Evolutionary conservation across 2,329 filamentous ascomycete genomes (phyloP), one percentile per base, ranked within the genome.

Genomic region (Phialophora chinensis): DNA sequence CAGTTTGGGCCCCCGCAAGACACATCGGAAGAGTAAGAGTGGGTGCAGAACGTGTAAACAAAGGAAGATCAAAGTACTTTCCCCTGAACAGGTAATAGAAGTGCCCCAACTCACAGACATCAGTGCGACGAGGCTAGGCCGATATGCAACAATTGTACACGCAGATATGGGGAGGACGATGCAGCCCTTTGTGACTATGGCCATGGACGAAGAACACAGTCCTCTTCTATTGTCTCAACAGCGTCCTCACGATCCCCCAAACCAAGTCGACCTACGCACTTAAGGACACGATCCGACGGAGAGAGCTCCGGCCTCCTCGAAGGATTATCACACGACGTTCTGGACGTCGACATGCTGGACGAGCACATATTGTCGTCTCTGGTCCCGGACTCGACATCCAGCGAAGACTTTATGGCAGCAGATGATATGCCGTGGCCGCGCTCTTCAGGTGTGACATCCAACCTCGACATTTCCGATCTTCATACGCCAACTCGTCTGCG

Each of bases 1-100:
- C 35, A 17, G 35, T 42, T 7, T 42, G 3, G 53, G 53, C 11
- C 53, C 29, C 11, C 10, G 29, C 17, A 55, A 55, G 53, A 27
- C 23, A 11, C 29, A 29, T 33, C 23, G 23, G 35, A 55, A 55
- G 27, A 55, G 53, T 8, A 55, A 55, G 53, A 55, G 29, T 17
- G 53, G 53, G 4, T 55, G 53, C 29, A 55, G 53, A 33, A 55
- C 53, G 29, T 55, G 53, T 23, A 55, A 55, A 35, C 53, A 55
- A 27, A 55, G 53, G 25, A 55, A 55, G 29, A 55, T 55, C 23
- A 55, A 55, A 29, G 53, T 55, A 55, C n/a, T 14, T 55, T 55
- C 29, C 53, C 53, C 29, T 31, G 27, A 55, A 29, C 11, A 29
- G n/a, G 53, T 55, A 14, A 5, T 14, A 17, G 23, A 11, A 17